A percentile compares a stretch with the other conserved stretches of the same genome.
Evolutionary conservation across 805 yeast genomes (phyloP).

Genomic region (Naumovozyma dairenensis): DNA sequence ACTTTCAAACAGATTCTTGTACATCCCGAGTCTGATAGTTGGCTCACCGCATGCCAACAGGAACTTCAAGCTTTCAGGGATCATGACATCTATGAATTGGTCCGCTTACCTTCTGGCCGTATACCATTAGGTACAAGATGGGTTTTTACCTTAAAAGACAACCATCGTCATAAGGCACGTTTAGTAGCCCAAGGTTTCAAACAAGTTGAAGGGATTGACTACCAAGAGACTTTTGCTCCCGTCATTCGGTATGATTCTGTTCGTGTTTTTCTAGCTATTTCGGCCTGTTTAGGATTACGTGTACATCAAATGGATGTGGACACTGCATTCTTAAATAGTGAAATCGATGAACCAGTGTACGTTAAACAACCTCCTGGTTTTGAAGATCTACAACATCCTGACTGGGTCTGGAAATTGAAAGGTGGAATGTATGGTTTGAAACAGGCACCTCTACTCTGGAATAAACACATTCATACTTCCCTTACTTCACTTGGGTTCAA

Average conservation of each 20-base stretch:
- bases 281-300: background rate
- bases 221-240: conserved; percentile 22
- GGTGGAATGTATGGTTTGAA: conserved; percentile 11
- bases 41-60: too few relatives aligned
- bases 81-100: conserved; percentile 6
- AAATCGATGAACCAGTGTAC: conserved; percentile 1
- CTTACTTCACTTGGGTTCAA: conserved; percentile 17
- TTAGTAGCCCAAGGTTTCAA: conserved; percentile 21
- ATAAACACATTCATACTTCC: conserved; percentile 23
- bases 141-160: conserved; percentile 13
- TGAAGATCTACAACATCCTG: conserved; percentile 1
- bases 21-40: too few relatives aligned
- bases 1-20: too few relatives aligned
- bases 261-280: conserved; percentile 5
- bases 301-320: conserved; percentile 18
- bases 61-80: too few relatives aligned
- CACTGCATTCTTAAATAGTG: conserved; percentile 8
- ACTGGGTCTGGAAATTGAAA: conserved; percentile 7
- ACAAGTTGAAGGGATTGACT: conserved; percentile 20
- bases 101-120: conserved; percentile 5
- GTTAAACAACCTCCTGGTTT: conserved; percentile 5
- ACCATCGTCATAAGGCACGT: conserved; percentile 14
- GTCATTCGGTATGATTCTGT: conserved; percentile 17
- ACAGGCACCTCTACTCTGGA: conserved; percentile 19
- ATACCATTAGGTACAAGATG: conserved; percentile 10